phyloP scores from a whole-genome alignment of 306 rosid species.

The Trifolium repens region DNA sequence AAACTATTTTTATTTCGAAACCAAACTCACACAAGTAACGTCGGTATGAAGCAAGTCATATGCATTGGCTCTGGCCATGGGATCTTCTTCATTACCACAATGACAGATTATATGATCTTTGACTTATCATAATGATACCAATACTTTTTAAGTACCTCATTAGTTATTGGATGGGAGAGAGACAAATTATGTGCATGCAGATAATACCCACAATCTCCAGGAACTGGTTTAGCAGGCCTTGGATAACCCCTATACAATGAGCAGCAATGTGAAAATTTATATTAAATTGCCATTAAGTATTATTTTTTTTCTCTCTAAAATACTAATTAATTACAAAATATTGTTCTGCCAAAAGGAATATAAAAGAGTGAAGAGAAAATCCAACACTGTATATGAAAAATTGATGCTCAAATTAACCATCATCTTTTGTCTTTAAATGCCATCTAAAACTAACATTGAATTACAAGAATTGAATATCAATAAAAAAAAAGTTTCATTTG shows the following conservation, averaged over 20 bases:
- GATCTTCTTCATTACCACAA: conserved; percentile 11
- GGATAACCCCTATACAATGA: conserved; percentile 65
- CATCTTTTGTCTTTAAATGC: conserved; percentile 1
- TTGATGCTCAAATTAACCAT: conserved; percentile 11
- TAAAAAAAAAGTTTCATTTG: conserved; percentile 1
- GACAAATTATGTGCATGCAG: conserved; percentile 78
- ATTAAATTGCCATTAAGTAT: conserved; percentile 22
- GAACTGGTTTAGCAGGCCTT: conserved; percentile 78
- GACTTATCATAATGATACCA: not conserved
- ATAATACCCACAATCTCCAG: conserved; percentile 90
- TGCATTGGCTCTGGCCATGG: not conserved
- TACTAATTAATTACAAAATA: conserved; percentile 3
- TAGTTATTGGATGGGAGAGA: conserved; percentile 73
- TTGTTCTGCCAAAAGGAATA: conserved; percentile 3
- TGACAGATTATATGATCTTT: not conserved
- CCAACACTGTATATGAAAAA: not conserved
- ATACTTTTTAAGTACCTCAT: conserved; percentile 53
- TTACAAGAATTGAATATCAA: conserved; percentile 5
- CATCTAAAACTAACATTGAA: not conserved
- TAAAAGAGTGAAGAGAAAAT: not conserved
- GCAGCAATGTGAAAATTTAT: conserved; percentile 5
- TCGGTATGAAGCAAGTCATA: conserved; percentile 16
- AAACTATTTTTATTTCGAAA: conserved; percentile 6
- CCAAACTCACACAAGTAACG: not conserved
- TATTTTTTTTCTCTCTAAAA: not conserved